Evolutionary conservation across 2,329 filamentous ascomycete genomes (phyloP).

Genomic region (Myrmaecium sp.): DNA sequence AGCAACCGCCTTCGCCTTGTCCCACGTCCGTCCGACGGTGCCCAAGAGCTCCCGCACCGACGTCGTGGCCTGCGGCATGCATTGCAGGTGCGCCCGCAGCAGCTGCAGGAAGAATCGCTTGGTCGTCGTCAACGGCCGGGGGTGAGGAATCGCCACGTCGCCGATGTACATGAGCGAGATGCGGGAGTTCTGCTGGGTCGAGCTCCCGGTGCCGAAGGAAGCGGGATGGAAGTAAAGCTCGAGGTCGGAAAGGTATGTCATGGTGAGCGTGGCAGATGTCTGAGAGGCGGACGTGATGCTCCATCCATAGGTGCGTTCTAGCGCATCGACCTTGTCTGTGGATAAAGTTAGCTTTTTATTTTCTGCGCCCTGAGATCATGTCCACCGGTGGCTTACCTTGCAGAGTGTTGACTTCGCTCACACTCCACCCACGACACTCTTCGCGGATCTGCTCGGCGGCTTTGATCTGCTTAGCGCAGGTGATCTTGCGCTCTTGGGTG

Average conservation of each 20-base stretch:
- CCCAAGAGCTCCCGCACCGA: conserved; percentile 40
- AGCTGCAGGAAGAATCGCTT: conserved; percentile 61
- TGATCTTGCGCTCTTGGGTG: conserved; percentile 48
- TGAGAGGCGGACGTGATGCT: conserved; percentile 46
- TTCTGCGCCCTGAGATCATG: not conserved
- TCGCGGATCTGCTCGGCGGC: conserved; percentile 72
- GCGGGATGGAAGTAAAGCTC: conserved; percentile 55
- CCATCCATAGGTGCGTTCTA: conserved; percentile 57
- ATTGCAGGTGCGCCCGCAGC: conserved; percentile 50
- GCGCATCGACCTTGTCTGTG: conserved; percentile 43
- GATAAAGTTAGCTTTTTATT: conserved; percentile 23
- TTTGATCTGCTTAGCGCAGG: conserved; percentile 56
- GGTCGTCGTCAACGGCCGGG: conserved; percentile 42
- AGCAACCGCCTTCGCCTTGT: conserved; percentile 41
- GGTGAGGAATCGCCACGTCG: conserved; percentile 35
- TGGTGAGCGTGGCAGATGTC: conserved; percentile 42
- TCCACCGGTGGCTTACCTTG: conserved; percentile 47
- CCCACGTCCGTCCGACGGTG: conserved; percentile 48
- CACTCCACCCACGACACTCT: conserved; percentile 78
- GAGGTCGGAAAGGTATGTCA: conserved; percentile 56
- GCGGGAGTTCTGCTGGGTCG: conserved; percentile 28
- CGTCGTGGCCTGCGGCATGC: conserved; percentile 40
- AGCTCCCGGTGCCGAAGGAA: conserved; percentile 32
- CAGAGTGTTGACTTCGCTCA: conserved; percentile 60
- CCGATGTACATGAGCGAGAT: conserved; percentile 59